Conservation (phyloP, 257 asterid genomes). For the Lycium barbarum region DNA sequence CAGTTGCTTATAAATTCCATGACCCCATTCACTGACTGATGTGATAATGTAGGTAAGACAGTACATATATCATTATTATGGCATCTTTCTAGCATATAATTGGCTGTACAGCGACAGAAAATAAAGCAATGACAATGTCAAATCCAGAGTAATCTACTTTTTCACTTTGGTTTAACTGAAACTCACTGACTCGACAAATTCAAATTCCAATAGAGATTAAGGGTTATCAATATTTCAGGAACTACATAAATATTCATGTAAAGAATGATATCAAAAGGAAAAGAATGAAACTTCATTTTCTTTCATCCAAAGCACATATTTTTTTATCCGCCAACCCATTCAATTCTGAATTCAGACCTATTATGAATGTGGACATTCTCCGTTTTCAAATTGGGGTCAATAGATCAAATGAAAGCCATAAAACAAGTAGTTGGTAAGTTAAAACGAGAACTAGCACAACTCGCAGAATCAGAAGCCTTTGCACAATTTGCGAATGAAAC, state of each 20-base stretch:
- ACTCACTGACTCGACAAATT: background rate
- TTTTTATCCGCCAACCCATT: background rate
- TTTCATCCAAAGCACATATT: background rate
- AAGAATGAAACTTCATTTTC: background rate
- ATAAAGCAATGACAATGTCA: background rate
- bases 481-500: background rate
- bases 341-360: too few relatives aligned
- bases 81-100: slow-evolving; percentile 2
- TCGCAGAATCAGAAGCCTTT: too few relatives aligned
- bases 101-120: background rate
- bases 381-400: too few relatives aligned
- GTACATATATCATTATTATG: background rate
- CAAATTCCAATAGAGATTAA: background rate
- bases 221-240: background rate
- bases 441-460: too few relatives aligned
- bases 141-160: background rate
- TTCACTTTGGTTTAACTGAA: background rate
- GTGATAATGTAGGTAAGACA: slow-evolving; percentile 8
- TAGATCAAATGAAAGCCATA: too few relatives aligned
- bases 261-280: background rate
- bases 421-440: too few relatives aligned
- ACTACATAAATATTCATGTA: background rate
- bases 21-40: slow-evolving; percentile 23
- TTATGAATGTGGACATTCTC: too few relatives aligned
- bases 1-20: background rate